Base-by-base conservation (phyloP, 768 basidiomycete species). In the Calocybe indica region DNA sequence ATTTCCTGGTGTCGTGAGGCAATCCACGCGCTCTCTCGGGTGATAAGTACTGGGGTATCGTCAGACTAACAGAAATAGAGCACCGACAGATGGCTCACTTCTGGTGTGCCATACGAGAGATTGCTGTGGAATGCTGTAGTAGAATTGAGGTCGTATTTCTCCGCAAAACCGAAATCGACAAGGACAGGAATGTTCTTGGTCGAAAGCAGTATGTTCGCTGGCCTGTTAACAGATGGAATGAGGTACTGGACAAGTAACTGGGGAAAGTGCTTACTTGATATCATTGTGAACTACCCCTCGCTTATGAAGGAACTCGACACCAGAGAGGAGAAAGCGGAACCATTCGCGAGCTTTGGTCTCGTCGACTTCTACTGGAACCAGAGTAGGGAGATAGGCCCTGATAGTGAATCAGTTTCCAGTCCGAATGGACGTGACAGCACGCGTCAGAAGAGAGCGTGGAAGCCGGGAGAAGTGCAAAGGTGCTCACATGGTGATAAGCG, bases 101-200 rank as follows among this genome's bases (percentile, higher is more conserved):
- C 92, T 28, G 93, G 92, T 3, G 94, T 98, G 5, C 93, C 95
- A 59, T 89, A 89, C 1, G 88, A 80, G 40, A 91, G 74, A 57
- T 88, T 88, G 55, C 86, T 88, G 53, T 83, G 80, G 69, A 92
- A 92, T 1, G 87, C 83, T 13, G 79, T 80, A 12, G 70, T 62
- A 0, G 82, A 79, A 1, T 68, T 62, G 37, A 76, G 58, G 53
- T 90, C 84, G 60, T 93, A 93, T 54, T 80, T 81, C 58, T 95
- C 89, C 1, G 95, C 92, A 56, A 98, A 99, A 1, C 96, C 95
- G 58, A 96, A 99, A 65, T 98, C 96, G 34, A 96, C 87, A 3
- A 98, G 78, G 3, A 96, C 87, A 1, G 92, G 91, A 1, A 92
- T 70, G 57, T 85, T 84, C 53, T 83, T 75, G 46, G 69, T 66